Conservation (phyloP, 805 yeast species). For the Pichia paraexigua region DNA sequence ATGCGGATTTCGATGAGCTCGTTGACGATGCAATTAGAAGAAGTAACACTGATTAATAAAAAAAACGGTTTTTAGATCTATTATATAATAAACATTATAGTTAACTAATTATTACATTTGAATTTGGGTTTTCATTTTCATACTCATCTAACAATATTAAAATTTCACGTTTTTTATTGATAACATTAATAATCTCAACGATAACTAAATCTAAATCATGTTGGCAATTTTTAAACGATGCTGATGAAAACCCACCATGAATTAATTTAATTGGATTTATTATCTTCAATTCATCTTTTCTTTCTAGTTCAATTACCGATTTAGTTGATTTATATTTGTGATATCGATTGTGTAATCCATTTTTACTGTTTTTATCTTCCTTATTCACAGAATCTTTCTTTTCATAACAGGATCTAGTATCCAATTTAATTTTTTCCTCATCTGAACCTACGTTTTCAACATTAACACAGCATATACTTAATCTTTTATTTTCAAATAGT, state of each 20-base stretch:
- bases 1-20: slow-evolving; percentile 43
- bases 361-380: neutral
- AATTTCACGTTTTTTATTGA: slow-evolving; percentile 8
- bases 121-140: neutral
- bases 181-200: slow-evolving; percentile 10
- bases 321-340: slow-evolving; percentile 13
- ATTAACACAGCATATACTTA: neutral
- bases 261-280: slow-evolving; percentile 19
- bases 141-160: slow-evolving; percentile 1
- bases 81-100: no score
- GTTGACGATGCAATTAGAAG: slow-evolving; percentile 37
- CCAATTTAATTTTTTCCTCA: slow-evolving; percentile 10
- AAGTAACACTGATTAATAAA: slow-evolving; percentile 20
- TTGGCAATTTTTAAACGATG: slow-evolving; percentile 16
- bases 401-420: neutral
- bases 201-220: slow-evolving; percentile 9
- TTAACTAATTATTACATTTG: neutral
- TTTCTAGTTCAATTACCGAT: slow-evolving; percentile 1
- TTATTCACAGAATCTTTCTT: slow-evolving; percentile 6
- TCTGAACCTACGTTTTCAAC: slow-evolving; percentile 11
- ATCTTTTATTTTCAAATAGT: slow-evolving; percentile 3
- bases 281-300: neutral
- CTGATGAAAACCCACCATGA: slow-evolving; percentile 23
- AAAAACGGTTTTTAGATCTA: no score
- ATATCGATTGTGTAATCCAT: slow-evolving; percentile 3